Evolutionary conservation across 2,329 filamentous ascomycete species (phyloP), one percentile per base, ranked within the genome.

Genomic region (Ophiobolus disseminans): DNA sequence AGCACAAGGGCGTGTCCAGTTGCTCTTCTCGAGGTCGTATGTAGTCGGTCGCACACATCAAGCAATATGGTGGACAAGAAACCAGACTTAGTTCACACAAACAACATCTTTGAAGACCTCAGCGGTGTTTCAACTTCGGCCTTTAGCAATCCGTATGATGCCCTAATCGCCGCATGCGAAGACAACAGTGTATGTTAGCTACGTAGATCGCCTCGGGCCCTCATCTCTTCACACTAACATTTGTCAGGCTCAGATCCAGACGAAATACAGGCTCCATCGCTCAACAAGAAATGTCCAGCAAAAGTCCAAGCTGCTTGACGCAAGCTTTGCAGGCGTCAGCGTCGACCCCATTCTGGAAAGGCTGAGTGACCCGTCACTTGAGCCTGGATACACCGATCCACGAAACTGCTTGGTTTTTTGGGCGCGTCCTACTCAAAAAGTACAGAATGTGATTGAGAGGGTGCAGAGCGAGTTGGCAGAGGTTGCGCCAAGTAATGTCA

Each of bases 361-460:
- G 45, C 76, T 96, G 23, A 82, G 87, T 58, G 80, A 86, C 34
- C 82, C 82, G 1, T 73, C 80, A 1, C 75, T 87, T 26, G 81
- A 90, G 55, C 86, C 86, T 1, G 84, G 83, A 1, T 96, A 88
- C 68, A 71, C 79, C 41, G 93, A 97, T 68, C 82, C 84, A 32
- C 80, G 93, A 31, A 82, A 96, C 65, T 95, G 92, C 68, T 79
- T 97, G 9, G 89, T 91, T 0, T 86, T 97, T 66, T 97, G 91
- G 91, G 90, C 89, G 3, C 81, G 92, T 5, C 93, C 93, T 13
- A 89, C 92, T 0, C 75, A 83, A 36, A 84, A 87, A 58, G 79
- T 97, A 14, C 79, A 87, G 36, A 75, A 81, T 16, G 75, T 97
- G 49, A 84, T 93, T 2, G 73, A 76, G 2, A 80, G 82, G 47